These are phyloP conservation scores for Cladophialophora immunda DNA, from an alignment of 2,329 filamentous ascomycete species.

Conservation along the genomic window DNA sequence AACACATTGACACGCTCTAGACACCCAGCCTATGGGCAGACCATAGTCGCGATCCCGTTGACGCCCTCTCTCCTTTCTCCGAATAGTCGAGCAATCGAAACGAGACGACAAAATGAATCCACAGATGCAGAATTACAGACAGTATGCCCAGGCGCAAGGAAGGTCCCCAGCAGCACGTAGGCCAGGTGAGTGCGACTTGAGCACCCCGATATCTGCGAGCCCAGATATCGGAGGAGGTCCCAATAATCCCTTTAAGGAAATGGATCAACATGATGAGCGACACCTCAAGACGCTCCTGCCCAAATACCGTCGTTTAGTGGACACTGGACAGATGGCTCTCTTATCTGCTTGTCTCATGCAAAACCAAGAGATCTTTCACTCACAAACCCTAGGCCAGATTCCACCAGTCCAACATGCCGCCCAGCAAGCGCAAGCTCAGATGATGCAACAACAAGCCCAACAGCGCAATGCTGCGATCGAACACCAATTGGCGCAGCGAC, in stretches of 20 bases:
- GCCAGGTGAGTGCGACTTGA: conserved; percentile 40
- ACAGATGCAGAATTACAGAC: conserved; percentile 41
- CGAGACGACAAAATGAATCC: conserved; percentile 38
- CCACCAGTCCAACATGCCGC: conserved; percentile 34
- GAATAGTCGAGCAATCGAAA: not conserved
- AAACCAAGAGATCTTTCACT: conserved; percentile 10
- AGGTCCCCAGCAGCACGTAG: conserved; percentile 36
- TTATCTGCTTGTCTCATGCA: conserved; percentile 8
- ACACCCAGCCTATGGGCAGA: not conserved
- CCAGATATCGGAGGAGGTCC: conserved; percentile 4
- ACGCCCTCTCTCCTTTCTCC: not conserved
- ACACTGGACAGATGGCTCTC: conserved; percentile 15
- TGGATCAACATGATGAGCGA: not conserved
- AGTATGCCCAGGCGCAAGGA: conserved; percentile 40
- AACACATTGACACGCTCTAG: not conserved
- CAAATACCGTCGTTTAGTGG: conserved; percentile 9
- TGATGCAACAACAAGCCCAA: conserved; percentile 36
- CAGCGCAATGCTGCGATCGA: conserved; percentile 41
- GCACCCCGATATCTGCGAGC: not conserved
- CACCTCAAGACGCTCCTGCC: not conserved
- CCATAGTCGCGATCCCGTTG: not conserved
- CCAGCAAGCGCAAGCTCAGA: conserved; percentile 39
- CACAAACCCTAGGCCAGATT: conserved; percentile 32
- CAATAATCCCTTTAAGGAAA: not conserved
- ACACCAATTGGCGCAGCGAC: conserved; percentile 68